Evolutionary conservation across 2,329 filamentous ascomycete genomes (phyloP), one percentile per base, ranked within the genome.

Genomic region (Cyphellophora attinorum): DNA sequence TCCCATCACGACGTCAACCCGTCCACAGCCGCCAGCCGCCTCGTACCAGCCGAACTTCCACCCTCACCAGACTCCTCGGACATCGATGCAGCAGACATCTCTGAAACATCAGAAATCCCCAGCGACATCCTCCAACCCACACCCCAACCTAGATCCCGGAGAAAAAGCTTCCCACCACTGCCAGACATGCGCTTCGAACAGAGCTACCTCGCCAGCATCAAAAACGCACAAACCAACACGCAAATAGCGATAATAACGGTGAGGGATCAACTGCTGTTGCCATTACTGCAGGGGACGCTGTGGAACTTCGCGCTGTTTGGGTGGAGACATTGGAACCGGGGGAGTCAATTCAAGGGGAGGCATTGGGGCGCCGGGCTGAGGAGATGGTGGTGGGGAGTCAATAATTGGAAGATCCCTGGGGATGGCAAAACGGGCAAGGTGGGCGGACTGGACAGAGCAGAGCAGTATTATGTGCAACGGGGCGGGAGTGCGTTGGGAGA

Each of bases 131-230:
- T 66, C 27, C 54, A 51, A 5, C 53, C 55, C 19, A 48, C 62
- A 33, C 55, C 51, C 19, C n/a, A n/a, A n/a, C 55, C 58, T 3
- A 38, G 54, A 3, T 47, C 54, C 10, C 56, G 61, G 11, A 56
- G 57, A 11, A 51, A 57, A 19, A 56, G 54, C n/a, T 72, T 95
- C 53, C 86, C 88, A 30, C 76, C 76, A 3, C 56, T 81, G 30
- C 77, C 77, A 3, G 91, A 98, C 62, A 67, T 98, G 47, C 76
- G 91, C 28, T 96, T 96, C 62, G 91, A 98, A 64, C 91, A 98
- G 71, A 95, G 88, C 68, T 98, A 98, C 59, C 72, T 98, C 36
- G 81, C 83, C 50, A 93, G 86, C 62, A 82, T 98, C 49, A 74
- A 80, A 45, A 70, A 76, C 37, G 85, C 86, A 21, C 75, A 91